Conservation (phyloP, 331 rosid species). For the Telfairia occidentalis region DNA sequence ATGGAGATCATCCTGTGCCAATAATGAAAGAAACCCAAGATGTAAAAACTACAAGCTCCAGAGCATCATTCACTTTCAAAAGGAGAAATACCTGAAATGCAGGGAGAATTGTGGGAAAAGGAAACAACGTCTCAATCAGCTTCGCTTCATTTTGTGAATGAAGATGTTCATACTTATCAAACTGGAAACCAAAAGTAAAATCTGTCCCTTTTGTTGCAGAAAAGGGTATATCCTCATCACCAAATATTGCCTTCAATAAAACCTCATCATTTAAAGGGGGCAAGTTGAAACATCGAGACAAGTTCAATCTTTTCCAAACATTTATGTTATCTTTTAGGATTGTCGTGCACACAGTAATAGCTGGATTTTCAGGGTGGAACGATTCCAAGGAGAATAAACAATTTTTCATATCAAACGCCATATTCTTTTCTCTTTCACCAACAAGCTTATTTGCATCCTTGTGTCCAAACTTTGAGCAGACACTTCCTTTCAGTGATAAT, state of each 20-base stretch:
- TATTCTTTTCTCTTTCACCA: conserved; percentile 22
- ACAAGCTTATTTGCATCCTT: conserved; percentile 18
- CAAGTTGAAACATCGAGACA: conserved; percentile 50
- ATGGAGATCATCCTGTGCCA: conserved; percentile 56
- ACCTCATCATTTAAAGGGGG: conserved; percentile 73
- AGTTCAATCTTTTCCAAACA: conserved; percentile 53
- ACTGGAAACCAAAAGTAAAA: conserved; percentile 72
- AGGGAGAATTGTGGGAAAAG: conserved; percentile 88
- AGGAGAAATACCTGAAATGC: conserved; percentile 50
- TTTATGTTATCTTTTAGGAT: conserved; percentile 36
- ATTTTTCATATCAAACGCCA: conserved; percentile 19
- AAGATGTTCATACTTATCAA: conserved; percentile 56
- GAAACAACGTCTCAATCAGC: conserved; percentile 61
- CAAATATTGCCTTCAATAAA: conserved; percentile 59
- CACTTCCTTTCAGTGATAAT: conserved; percentile 35
- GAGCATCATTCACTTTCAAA: conserved; percentile 8
- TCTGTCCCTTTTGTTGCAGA: conserved; percentile 54
- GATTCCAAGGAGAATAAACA: conserved; percentile 37
- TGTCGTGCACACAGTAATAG: conserved; percentile 49
- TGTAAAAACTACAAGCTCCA: conserved; percentile 12
- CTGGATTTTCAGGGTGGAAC: conserved; percentile 57
- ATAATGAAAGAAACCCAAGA: conserved; percentile 14
- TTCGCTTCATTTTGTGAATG: conserved; percentile 47
- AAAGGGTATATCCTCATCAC: conserved; percentile 28
- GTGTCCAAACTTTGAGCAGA: conserved; percentile 25